Base-by-base conservation (phyloP, 257 asterid species). In the Ilex aquifolium region DNA sequence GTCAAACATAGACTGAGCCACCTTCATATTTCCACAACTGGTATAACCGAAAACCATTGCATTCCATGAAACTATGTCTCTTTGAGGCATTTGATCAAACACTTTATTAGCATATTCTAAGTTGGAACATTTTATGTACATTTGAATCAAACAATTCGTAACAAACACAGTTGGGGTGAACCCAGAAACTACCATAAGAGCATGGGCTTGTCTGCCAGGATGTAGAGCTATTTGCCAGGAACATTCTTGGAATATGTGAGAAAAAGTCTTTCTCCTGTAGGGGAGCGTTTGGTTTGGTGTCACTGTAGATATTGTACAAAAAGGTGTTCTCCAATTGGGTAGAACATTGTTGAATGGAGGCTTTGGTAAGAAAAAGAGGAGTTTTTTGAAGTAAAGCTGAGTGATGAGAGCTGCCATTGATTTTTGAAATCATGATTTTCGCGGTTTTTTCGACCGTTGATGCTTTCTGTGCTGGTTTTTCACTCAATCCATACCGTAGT, bases 151-250 rank as follows among this genome's bases (percentile, higher is more conserved):
- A 77, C 96, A 91, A 68, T 85, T 91, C 71, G 83, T 36, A 53
- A 91, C 96, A 59, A 88, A 91, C 32, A 76, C 53, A 7, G 95
- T 80, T 73, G 97, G 95, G 46, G 60, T 78, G 82, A 88, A 91
- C 12, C 95, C 89, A 13, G 86, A 74, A 42, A 69, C 44, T n/a
- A 88, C 46, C 91, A 88, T 82, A 60, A 68, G 80, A 2, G 96
- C 88, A 58, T 91, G 96, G 63, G 88, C 94, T 69, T 85, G 95
- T 60, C 60, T 75, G 50, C 95, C 94, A 13, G 86, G 83, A 27
- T 74, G 68, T 29, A 82, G 70, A 42, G 85, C 75, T 63, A 75
- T 68, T 40, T 48, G 75, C 15, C 61, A 72, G 52, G 97, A 70
- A 66, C 96, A 91, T 73, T 80, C 84, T 76, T 82, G 97, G 61